Evolutionary conservation across 306 rosid genomes (phyloP).

Genomic region (Inga oerstediana): DNA sequence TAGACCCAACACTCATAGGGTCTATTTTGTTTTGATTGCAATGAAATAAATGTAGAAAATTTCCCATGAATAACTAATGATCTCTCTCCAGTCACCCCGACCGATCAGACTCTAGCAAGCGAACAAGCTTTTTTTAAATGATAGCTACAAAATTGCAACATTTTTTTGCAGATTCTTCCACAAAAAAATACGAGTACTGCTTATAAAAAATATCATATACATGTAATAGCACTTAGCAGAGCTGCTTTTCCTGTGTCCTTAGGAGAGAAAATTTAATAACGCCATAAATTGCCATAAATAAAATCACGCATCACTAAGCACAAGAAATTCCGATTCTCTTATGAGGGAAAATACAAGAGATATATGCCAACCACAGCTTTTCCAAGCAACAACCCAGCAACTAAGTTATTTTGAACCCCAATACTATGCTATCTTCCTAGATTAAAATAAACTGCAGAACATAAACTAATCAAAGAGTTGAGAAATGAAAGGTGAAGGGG

Average conservation of each 20-base stretch:
- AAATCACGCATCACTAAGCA: not conserved
- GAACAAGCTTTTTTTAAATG: too few relatives aligned
- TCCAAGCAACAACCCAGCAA: not conserved
- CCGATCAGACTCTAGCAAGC: too few relatives aligned
- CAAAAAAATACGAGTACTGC: too few relatives aligned
- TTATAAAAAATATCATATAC: not conserved
- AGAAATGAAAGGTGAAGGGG: not conserved
- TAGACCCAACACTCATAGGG: too few relatives aligned
- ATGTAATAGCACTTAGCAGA: not conserved
- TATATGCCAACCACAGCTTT: slow-evolving; percentile 7
- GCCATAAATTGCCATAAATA: not conserved
- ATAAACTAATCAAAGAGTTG: not conserved
- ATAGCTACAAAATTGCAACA: too few relatives aligned
- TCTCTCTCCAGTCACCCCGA: too few relatives aligned
- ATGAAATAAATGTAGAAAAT: too few relatives aligned
- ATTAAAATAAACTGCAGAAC: not conserved
- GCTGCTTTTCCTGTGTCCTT: not conserved
- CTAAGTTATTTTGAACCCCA: not conserved
- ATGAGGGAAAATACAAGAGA: not conserved
- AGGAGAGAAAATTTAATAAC: not conserved
- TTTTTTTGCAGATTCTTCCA: too few relatives aligned
- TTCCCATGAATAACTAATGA: too few relatives aligned
- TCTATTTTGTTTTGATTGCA: too few relatives aligned
- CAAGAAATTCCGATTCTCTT: not conserved
- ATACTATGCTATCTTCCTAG: slow-evolving; percentile 9